Percentiles rank a stretch among this genome's conserved stretches.
Evolutionary conservation across 768 basidiomycete genomes (phyloP).

Genomic region (Trametes cinnabarina): DNA sequence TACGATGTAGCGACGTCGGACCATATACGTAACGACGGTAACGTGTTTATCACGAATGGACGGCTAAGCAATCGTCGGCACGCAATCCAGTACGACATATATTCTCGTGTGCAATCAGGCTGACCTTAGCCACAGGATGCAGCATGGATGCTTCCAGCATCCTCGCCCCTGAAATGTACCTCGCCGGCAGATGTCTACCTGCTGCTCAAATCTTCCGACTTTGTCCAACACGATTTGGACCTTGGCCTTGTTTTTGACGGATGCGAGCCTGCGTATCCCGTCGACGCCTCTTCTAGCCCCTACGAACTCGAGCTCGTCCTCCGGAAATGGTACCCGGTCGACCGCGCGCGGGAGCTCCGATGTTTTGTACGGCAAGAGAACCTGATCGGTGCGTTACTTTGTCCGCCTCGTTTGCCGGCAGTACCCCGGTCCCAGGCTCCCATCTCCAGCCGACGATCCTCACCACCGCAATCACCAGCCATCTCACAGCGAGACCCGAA

Average conservation of each 20-base stretch:
- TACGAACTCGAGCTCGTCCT: constrained; percentile 84
- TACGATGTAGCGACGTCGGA: too few relatives aligned
- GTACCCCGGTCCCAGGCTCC: not conserved
- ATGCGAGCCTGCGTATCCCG: constrained; percentile 36
- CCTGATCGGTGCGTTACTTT: constrained; percentile 62
- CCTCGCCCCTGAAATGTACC: constrained; percentile 82
- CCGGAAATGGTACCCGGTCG: constrained; percentile 87
- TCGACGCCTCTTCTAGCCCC: constrained; percentile 7
- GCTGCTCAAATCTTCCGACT: constrained; percentile 90
- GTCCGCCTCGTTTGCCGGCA: not conserved
- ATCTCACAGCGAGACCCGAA: constrained; percentile 88
- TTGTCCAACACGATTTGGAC: constrained; percentile 76
- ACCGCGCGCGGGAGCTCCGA: constrained; percentile 79
- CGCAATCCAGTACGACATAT: not conserved
- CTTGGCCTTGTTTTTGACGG: constrained; percentile 63
- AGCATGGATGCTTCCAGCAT: constrained; percentile 83
- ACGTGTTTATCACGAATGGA: too few relatives aligned
- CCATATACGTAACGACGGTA: too few relatives aligned
- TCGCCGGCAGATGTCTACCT: constrained; percentile 89
- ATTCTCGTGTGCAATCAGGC: not conserved
- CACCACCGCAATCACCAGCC: constrained; percentile 42
- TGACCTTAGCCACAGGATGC: constrained; percentile 65
- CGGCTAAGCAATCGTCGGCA: not conserved
- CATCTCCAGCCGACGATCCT: not conserved
- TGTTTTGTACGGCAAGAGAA: constrained; percentile 80